Evolutionary conservation across 2,329 filamentous ascomycete species (phyloP), one percentile per base, ranked within the genome.

Genomic region (Coleophoma cylindrospora): DNA sequence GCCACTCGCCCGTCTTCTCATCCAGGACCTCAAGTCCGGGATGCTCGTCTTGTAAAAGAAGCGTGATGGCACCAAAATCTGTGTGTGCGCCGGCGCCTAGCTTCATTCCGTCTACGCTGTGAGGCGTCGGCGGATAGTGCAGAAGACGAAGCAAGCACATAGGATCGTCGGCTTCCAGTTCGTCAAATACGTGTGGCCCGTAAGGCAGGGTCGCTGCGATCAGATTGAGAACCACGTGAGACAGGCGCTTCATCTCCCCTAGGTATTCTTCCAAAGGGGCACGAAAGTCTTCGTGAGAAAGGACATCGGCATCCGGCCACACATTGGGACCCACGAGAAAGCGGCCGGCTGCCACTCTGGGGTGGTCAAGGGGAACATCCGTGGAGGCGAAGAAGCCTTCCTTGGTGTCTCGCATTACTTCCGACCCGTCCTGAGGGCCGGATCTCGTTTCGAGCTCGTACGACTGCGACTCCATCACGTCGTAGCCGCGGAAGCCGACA

Each of bases 31-130:
- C 66, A 2, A 80, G 67, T 0, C 74, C 76, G 5, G 36, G 12
- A 17, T 38, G 5, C 3, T 64, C 61, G 51, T 75, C 74, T 53
- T 78, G 75, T 13, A 77, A 66, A n/a, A 80, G 68, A 38, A 79
- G 64, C 1, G 76, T 80, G 33, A 79, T 68, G 34, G 70, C 69
- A 3, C 75, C 74, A 54, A 75, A 79, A 57, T 77, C 77, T 0
- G 73, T 77, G 55, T 77, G 76, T 2, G 71, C 74, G 1, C 74
- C 73, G 4, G 36, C 14, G 12, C 36, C 36, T 7, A 38, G 17
- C 12, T 38, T 13, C 5, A 17, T 13, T 4, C 5, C 5, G 14
- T 38, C 5, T 7, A 5, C 12, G 7, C 4, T 5, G 36, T 5
- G 36, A 10, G 34, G 34, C 17, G 5, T 13, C 12, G 36, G 36